phyloP scores from a whole-genome alignment of 768 basidiomycete species.

The Rhodotorula paludigena region DNA sequence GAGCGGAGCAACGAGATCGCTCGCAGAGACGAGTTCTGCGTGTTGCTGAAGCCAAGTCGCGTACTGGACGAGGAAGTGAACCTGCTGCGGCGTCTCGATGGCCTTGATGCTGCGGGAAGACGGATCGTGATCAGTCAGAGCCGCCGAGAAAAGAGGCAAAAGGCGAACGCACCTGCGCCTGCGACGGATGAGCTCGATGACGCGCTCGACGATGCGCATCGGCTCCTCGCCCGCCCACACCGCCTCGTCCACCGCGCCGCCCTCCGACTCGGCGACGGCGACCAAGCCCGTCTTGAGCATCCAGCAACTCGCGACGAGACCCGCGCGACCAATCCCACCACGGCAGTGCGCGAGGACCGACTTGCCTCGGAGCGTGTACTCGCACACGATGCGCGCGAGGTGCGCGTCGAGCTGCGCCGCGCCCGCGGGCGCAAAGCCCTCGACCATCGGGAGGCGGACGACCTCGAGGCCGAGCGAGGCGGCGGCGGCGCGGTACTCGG shows the following conservation, averaged over 20 bases:
- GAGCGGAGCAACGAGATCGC: background rate
- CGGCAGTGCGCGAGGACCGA: slow-evolving; percentile 82
- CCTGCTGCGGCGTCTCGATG: slow-evolving; percentile 90
- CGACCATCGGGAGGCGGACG: slow-evolving; percentile 77
- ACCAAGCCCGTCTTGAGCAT: slow-evolving; percentile 83
- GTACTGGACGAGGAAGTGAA: slow-evolving; percentile 71
- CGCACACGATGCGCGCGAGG: slow-evolving; percentile 60
- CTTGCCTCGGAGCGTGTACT: slow-evolving; percentile 67
- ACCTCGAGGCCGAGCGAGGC: slow-evolving; percentile 67
- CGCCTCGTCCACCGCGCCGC: slow-evolving; percentile 37
- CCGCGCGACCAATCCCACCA: slow-evolving; percentile 89
- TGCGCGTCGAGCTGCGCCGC: slow-evolving; percentile 61
- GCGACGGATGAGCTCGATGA: slow-evolving; percentile 66
- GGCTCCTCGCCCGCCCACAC: slow-evolving; percentile 50
- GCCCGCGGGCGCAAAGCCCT: slow-evolving; percentile 72
- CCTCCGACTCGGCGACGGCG: background rate
- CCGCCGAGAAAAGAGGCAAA: background rate
- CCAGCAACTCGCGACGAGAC: slow-evolving; percentile 88
- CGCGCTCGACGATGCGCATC: slow-evolving; percentile 64
- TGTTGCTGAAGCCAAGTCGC: slow-evolving; percentile 56
- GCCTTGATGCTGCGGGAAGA: slow-evolving; percentile 56
- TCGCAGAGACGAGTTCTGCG: background rate
- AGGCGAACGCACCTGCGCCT: slow-evolving; percentile 51
- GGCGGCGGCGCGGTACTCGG: slow-evolving; percentile 64
- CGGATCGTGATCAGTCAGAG: background rate